These are phyloP conservation scores for Cytospora mali DNA, from an alignment of 2,329 filamentous ascomycete genomes.

Conservation along the genomic window DNA sequence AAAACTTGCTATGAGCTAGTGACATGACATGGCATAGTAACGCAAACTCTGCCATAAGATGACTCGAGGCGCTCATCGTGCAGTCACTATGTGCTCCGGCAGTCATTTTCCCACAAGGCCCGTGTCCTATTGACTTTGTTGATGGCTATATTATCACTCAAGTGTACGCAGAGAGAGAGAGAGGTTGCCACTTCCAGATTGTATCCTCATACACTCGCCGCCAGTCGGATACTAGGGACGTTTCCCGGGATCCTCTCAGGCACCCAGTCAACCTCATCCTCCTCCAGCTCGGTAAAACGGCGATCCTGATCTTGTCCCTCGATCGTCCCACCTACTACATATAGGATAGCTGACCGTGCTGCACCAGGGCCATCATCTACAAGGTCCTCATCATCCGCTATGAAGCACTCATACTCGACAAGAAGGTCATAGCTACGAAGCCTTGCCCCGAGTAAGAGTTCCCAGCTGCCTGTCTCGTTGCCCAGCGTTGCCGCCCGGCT, in stretches of 20 bases:
- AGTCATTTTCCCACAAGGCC: neutral
- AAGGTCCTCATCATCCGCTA: constrained; percentile 5
- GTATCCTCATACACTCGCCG: neutral
- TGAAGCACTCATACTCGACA: constrained; percentile 17
- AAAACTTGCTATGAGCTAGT: neutral
- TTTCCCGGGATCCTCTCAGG: constrained; percentile 5
- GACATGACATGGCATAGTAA: neutral
- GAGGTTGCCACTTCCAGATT: neutral
- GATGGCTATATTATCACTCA: neutral
- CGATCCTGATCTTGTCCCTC: neutral
- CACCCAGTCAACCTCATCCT: neutral
- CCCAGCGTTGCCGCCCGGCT: neutral
- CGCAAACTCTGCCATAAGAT: neutral
- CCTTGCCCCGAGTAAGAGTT: constrained; percentile 12
- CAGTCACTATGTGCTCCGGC: neutral
- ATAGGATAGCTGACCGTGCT: constrained; percentile 12
- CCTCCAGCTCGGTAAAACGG: neutral
- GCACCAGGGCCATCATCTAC: neutral
- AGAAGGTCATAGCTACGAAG: constrained; percentile 10
- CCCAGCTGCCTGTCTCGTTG: constrained; percentile 6
- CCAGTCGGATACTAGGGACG: neutral
- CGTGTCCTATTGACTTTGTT: neutral
- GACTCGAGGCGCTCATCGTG: neutral
- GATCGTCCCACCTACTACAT: constrained; percentile 2
- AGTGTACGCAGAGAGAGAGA: too few species aligned